These are phyloP conservation scores for Oidiodendron maius DNA, from an alignment of 495 filamentous ascomycete species.

Conservation along the genomic window DNA sequence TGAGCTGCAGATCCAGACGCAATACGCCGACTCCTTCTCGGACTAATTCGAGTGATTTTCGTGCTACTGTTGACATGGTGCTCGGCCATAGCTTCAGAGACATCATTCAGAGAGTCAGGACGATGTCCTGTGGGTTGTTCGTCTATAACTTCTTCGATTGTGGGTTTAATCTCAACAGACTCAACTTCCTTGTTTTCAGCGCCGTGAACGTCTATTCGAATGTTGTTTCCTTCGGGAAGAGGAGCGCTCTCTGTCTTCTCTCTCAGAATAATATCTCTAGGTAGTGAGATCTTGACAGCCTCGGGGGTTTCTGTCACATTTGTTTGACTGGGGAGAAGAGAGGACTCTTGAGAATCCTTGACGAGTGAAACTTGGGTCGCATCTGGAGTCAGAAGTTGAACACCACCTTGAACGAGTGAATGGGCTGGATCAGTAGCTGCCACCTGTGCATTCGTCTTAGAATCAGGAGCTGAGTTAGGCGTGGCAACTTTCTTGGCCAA, in stretches of 20 bases:
- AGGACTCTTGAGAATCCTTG: slow-evolving; percentile 3
- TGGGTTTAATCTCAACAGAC: too few species aligned
- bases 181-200: too few species aligned
- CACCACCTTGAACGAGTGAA: slow-evolving; percentile 16
- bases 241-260: too few species aligned
- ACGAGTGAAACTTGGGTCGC: slow-evolving; percentile 4
- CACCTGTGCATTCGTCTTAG: not conserved
- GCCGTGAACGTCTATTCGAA: too few species aligned
- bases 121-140: too few species aligned
- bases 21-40: not conserved
- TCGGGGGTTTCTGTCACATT: not conserved
- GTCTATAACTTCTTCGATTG: too few species aligned
- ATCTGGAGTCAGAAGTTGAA: slow-evolving; percentile 13
- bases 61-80: not conserved
- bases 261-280: too few species aligned
- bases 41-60: not conserved
- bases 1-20: not conserved
- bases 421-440: not conserved
- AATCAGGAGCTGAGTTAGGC: not conserved
- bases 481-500: not conserved
- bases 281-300: too few species aligned
- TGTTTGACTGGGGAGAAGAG: slow-evolving; percentile 8
- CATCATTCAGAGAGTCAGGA: too few species aligned
- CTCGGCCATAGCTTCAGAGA: not conserved
- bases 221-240: too few species aligned